Conservation (phyloP, 768 basidiomycete genomes). For the Panaeolus papilionaceus region DNA sequence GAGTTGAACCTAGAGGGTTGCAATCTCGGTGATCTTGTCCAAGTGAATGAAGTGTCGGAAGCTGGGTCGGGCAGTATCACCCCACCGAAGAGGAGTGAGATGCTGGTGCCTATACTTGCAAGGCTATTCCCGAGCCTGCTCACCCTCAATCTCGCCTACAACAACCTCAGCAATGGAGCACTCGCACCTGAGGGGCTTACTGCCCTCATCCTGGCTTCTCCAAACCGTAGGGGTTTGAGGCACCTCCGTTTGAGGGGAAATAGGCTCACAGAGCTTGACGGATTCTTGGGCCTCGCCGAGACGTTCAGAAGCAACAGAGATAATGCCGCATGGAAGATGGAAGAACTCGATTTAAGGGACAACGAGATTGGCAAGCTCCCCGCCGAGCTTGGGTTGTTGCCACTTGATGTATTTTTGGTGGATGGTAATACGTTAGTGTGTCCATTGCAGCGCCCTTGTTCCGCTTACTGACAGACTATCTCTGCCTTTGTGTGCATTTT, state of each 20-base stretch:
- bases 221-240: slow-evolving; percentile 58
- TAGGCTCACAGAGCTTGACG: slow-evolving; percentile 62
- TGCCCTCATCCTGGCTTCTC: slow-evolving; percentile 55
- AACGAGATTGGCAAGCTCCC: slow-evolving; percentile 78
- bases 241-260: slow-evolving; percentile 77
- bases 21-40: slow-evolving; percentile 64
- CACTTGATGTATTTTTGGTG: slow-evolving; percentile 82
- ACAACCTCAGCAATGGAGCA: slow-evolving; percentile 61
- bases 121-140: slow-evolving; percentile 74
- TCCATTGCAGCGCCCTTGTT: neutral
- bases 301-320: slow-evolving; percentile 69
- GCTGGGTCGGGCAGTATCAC: slow-evolving; percentile 37
- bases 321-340: slow-evolving; percentile 74
- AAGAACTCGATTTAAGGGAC: slow-evolving; percentile 84
- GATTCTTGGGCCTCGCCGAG: slow-evolving; percentile 65
- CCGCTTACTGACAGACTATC: slow-evolving; percentile 8
- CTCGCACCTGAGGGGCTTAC: slow-evolving; percentile 55
- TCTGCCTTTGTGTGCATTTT: slow-evolving; percentile 6
- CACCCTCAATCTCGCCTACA: slow-evolving; percentile 80
- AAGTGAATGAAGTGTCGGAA: slow-evolving; percentile 45
- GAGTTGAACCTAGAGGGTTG: slow-evolving; percentile 81
- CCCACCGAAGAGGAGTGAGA: slow-evolving; percentile 50
- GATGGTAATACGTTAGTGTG: slow-evolving; percentile 81
- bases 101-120: slow-evolving; percentile 62
- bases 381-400: slow-evolving; percentile 73